Evolutionary conservation across 2,329 filamentous ascomycete species (phyloP), one percentile per base, ranked within the genome.

Genomic region (Trichoderma pleuroti): DNA sequence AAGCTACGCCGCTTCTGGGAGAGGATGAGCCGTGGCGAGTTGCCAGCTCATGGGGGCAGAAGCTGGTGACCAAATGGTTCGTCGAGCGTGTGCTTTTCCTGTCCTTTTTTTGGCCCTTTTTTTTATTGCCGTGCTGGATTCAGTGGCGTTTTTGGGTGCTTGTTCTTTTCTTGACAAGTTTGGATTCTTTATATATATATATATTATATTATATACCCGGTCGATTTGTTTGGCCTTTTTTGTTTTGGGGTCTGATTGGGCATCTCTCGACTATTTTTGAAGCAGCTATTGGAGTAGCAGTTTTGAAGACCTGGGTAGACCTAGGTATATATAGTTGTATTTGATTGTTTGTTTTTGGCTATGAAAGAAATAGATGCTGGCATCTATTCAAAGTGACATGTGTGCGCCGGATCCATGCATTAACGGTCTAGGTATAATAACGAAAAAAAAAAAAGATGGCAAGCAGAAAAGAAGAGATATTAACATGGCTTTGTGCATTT

Each of bases 1-100:
- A 84, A 86, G 26, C 77, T 93, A 70, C 86, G 86, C 75, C 83
- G 84, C 72, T 92, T 91, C 76, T 93, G 90, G 90, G 91, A 92
- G 79, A 83, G 84, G 26, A 82, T 91, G 39, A 83, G 84, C 2
- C 79, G 79, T 18, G 84, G 83, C 2, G 82, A 83, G 59, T 73
- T 60, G 30, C 39, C 65, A 4, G 65, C 30, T 59, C 46, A 68
- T 11, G 49, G 42, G 73, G 42, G 28, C 7, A 54, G 46, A 59
- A 24, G 24, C 34, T 61, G 39, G 56, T 52, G 39, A 46, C 12
- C 12, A 7, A 49, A 49, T 30, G 26, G 24, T n/a, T 12, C 4
- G 26, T 18, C 1, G 1, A 14, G 12, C 8, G 61, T 11, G 61
- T 14, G 28, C 12, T 64, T 28, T 52, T 8, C 30, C 21, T 54